phyloP scores from a whole-genome alignment of 345 rosid species.

The Rhizophora mangle region DNA sequence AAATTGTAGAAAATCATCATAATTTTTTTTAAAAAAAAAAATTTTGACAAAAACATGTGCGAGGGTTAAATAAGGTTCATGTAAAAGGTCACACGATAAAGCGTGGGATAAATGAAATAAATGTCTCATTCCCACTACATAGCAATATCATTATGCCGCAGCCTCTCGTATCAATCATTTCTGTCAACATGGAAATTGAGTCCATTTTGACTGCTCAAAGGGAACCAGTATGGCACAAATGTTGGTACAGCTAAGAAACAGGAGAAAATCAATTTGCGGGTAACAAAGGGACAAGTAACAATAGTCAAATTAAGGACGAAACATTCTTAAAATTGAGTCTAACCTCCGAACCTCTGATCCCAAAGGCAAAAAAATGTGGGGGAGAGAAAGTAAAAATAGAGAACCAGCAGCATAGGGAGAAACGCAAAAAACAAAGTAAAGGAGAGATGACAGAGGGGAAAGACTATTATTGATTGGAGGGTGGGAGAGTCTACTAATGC shows the following conservation, averaged over 20 bases:
- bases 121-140: no score
- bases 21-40: no score
- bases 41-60: no score
- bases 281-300: background rate
- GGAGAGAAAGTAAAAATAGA: background rate
- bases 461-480: conserved; percentile 21
- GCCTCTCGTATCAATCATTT: background rate
- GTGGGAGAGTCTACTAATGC: conserved; percentile 56
- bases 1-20: no score
- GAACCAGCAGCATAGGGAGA: background rate
- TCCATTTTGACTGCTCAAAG: background rate
- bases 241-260: conserved; percentile 17
- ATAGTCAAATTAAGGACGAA: background rate
- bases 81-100: no score
- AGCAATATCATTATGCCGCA: no score
- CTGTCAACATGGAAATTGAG: background rate
- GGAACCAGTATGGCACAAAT: conserved; percentile 4
- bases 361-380: background rate
- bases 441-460: background rate
- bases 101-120: no score
- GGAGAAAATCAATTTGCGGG: background rate
- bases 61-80: no score
- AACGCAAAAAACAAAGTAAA: conserved; percentile 5
- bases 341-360: background rate
- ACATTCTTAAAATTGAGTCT: background rate